Conservation (phyloP, 2,329 filamentous ascomycete genomes). For the Coleophoma eucalyptorum region DNA sequence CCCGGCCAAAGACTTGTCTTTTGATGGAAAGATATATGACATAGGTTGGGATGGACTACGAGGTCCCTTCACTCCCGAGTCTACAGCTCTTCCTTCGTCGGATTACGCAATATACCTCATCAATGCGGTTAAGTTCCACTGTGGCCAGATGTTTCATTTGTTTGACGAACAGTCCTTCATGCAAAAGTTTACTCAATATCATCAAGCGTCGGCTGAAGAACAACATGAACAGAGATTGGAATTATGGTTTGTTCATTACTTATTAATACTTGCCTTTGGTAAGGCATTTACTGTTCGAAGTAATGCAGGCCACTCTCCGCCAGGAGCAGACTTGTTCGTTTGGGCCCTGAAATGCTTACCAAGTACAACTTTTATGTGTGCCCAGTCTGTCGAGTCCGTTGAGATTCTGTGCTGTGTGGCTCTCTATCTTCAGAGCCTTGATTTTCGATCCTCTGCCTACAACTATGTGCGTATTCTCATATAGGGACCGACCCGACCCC, state of each 20-base stretch:
- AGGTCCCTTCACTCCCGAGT: constrained; percentile 25
- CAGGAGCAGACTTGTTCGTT: constrained; percentile 42
- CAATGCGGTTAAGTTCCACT: constrained; percentile 53
- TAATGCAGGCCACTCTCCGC: constrained; percentile 32
- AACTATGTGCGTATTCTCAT: constrained; percentile 32
- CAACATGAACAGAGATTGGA: constrained; percentile 21
- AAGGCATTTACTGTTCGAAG: constrained; percentile 45
- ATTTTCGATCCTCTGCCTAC: constrained; percentile 41
- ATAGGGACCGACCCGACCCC: neutral
- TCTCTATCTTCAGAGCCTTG: constrained; percentile 47
- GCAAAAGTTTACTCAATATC: constrained; percentile 35
- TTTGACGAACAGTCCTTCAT: constrained; percentile 51
- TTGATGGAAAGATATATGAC: constrained; percentile 48
- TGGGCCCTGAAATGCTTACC: constrained; percentile 40
- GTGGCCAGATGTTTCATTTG: constrained; percentile 48
- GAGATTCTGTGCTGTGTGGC: constrained; percentile 49
- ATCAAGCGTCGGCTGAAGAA: constrained; percentile 26
- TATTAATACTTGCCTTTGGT: constrained; percentile 50
- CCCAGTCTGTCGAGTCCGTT: constrained; percentile 39
- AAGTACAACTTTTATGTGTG: constrained; percentile 33
- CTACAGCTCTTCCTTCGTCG: constrained; percentile 40
- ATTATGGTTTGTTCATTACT: constrained; percentile 49
- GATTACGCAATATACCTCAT: constrained; percentile 50
- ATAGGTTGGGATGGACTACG: constrained; percentile 44
- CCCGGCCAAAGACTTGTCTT: constrained; percentile 39